Base-by-base conservation (phyloP, 257 asterid genomes). In the Nicotiana paniculata region DNA sequence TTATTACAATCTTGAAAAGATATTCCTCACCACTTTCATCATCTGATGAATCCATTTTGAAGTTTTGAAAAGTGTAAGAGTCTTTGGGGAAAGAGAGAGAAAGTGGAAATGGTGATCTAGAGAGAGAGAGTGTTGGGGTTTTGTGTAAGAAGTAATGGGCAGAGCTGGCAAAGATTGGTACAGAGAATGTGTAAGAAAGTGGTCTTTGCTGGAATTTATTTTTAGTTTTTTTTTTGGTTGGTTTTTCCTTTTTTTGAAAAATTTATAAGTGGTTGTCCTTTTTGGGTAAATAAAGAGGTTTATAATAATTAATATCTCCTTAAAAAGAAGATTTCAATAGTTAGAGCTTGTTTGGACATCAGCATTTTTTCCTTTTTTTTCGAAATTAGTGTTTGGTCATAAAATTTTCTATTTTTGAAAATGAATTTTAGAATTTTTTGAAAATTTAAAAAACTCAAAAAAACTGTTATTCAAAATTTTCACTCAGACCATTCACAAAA, bases 11-110 rank as follows among this genome's bases (percentile, higher is more conserved):
- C 86, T 92, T 92, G 91, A 92, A 92, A 78, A 92, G 83, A 9
- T 92, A 92, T 85, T 92, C 94, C 87, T 90, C 96, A 54, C 93
- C 96, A 43, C 51, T 43, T 53, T 90, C 96, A 46, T 92, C 94
- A 70, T 92, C 96, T 12, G 94, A 90, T 28, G 96, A 92, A 70
- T 75, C 85, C 89, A 86, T 86, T 69, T 43, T 37, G 3, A 43
- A 43, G 51, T 43, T 43, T 8, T 43, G 51, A 43, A 43, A 43
- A 43, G 51, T 43, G 51, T 43, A 43, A 43, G 51, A 43, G 51
- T 43, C 51, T 43, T 43, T 2, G 51, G 11, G 51, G 51, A 11
- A 43, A 43, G 51, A 8, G 51, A 8, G 51, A 43, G 51, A 43
- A 43, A 43, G 51, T 43, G 51, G 51, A 43, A 43, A 43, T 43